phyloP scores from a whole-genome alignment of 2,329 filamentous ascomycete species.

The Verticillium dahliae region DNA sequence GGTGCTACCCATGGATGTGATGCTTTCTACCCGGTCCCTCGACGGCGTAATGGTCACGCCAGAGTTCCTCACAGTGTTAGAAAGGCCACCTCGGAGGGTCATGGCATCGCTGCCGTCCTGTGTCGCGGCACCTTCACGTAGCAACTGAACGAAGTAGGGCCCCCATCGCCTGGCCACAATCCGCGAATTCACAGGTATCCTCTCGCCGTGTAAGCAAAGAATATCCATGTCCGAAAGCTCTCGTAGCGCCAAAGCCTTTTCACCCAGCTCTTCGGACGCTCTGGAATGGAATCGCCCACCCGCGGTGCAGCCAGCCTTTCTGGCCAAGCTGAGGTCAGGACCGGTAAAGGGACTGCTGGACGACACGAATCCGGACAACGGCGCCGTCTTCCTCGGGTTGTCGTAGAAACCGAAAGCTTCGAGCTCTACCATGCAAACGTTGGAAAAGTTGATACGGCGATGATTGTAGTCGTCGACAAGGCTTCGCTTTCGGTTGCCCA shows the following conservation, averaged over 20 bases:
- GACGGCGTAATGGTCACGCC: slow-evolving; percentile 77
- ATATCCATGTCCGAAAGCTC: slow-evolving; percentile 97
- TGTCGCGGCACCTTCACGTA: slow-evolving; percentile 71
- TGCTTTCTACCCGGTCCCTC: slow-evolving; percentile 41
- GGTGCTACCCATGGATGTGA: slow-evolving; percentile 36
- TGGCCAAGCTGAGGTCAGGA: slow-evolving; percentile 47
- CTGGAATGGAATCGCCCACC: slow-evolving; percentile 71
- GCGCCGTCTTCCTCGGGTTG: slow-evolving; percentile 73
- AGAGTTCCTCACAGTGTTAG: slow-evolving; percentile 62
- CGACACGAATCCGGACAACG: slow-evolving; percentile 78
- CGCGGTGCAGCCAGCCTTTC: slow-evolving; percentile 58
- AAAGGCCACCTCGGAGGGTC: slow-evolving; percentile 62
- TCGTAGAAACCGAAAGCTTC: slow-evolving; percentile 97
- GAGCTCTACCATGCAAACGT: slow-evolving; percentile 93
- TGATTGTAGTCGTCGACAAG: slow-evolving; percentile 98
- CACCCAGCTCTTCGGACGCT: slow-evolving; percentile 79
- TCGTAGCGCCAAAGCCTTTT: slow-evolving; percentile 69
- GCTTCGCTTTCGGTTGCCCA: slow-evolving; percentile 88
- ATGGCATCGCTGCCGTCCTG: slow-evolving; percentile 68
- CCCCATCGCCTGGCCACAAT: slow-evolving; percentile 87
- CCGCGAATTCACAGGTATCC: slow-evolving; percentile 88
- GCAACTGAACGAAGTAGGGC: slow-evolving; percentile 86
- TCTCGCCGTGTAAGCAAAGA: slow-evolving; percentile 81
- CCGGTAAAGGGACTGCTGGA: slow-evolving; percentile 65
- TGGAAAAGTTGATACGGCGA: slow-evolving; percentile 92